These are phyloP conservation scores for Tricholomella constricta DNA, from an alignment of 768 basidiomycete species.

Conservation along the genomic window DNA sequence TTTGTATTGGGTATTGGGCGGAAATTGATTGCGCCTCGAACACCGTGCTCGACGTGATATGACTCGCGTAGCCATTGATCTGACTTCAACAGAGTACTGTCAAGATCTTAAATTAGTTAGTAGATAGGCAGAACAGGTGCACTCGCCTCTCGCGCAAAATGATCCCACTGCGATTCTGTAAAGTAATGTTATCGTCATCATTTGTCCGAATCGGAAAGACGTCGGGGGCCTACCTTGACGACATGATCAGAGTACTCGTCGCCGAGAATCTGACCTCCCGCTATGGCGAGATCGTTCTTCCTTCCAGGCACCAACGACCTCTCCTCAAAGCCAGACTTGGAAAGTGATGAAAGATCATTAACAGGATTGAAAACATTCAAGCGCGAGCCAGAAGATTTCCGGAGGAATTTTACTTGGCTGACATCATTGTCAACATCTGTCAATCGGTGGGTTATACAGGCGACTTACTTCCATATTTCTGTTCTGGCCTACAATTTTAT, in stretches of 20 bases:
- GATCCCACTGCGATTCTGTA: slow-evolving; percentile 87
- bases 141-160: slow-evolving; percentile 85
- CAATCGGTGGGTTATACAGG: too few relatives aligned
- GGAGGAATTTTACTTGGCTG: slow-evolving; percentile 85
- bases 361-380: slow-evolving; percentile 92
- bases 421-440: neutral
- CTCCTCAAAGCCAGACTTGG: slow-evolving; percentile 62
- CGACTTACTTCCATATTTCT: slow-evolving; percentile 93
- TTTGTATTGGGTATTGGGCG: slow-evolving; percentile 77
- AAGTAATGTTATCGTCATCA: slow-evolving; percentile 1
- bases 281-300: slow-evolving; percentile 71
- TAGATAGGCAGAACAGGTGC: neutral
- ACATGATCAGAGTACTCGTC: slow-evolving; percentile 97
- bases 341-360: slow-evolving; percentile 82
- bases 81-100: slow-evolving; percentile 84
- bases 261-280: slow-evolving; percentile 84
- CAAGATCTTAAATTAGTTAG: neutral
- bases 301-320: slow-evolving; percentile 64
- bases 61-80: slow-evolving; percentile 88
- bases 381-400: slow-evolving; percentile 77
- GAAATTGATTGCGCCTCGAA: slow-evolving; percentile 96
- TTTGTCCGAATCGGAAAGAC: neutral
- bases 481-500: slow-evolving; percentile 57
- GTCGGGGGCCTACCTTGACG: slow-evolving; percentile 58
- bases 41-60: slow-evolving; percentile 59